Base-by-base conservation (phyloP, 2,329 filamentous ascomycete species). In the Exophiala sp. region DNA sequence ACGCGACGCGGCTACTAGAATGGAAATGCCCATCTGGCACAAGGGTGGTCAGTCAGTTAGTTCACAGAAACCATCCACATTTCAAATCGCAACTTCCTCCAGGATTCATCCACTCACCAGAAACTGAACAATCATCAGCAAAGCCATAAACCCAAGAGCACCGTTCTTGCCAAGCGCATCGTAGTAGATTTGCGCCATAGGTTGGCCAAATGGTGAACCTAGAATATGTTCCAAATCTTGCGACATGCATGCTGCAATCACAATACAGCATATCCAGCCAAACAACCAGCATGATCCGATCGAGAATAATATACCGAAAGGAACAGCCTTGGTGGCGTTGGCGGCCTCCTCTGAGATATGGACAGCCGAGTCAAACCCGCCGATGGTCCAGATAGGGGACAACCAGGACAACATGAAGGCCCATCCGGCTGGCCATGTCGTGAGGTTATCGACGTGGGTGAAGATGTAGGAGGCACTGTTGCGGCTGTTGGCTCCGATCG, bases 301-400 rank as follows among this genome's bases (percentile, higher is more conserved):
- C 1, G 76, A 76, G 63, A 77, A 78, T 11, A 82, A 62, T 45
- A 82, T 82, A 1, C 79, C 79, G 43, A 78, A 70, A 0, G 79
- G 80, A 1, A 81, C 79, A 1, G 78, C 77, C 46, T 73, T 76
- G 2, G 76, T 74, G 1, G 80, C 80, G 63, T 83, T 80, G 37
- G 74, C 66, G 0, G 79, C 79, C 61, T 82, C 79, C 63, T 82
- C 79, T 35, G 73, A 75, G 70, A 82, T 80, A 56, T 81, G 76
- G 6, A 67, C 52, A 1, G 55, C 48, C 1, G 72, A 74, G 58
- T 81, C 78, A 53, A 81, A 81, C 1, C 70, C 73, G 0, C 67
- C 68, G 38, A 77, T 76, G 0, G 78, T 79, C 80, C 80, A 83
- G 53, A 83, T 82, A 0, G 80, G 80, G 23, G 70, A 73, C 16